Conservation (phyloP, 2,329 filamentous ascomycete species). For the Chlorencoelia australis region DNA sequence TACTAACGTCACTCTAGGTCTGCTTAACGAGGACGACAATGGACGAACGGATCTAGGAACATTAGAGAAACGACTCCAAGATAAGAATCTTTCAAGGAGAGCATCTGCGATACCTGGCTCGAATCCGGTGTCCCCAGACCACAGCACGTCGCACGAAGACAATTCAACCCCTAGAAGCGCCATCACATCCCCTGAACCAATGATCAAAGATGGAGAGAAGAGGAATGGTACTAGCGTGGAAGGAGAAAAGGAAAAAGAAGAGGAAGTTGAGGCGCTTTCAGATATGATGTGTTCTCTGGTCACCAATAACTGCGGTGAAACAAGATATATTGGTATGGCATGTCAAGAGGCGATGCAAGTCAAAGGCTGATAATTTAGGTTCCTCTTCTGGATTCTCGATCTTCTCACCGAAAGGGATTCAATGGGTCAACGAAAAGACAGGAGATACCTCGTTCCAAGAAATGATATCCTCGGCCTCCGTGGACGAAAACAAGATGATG, state of each 20-base stretch:
- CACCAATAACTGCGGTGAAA: conserved; percentile 90
- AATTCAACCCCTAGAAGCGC: conserved; percentile 34
- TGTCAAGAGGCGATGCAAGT: not conserved
- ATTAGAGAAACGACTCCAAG: conserved; percentile 65
- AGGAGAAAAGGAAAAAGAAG: conserved; percentile 39
- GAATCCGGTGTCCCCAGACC: conserved; percentile 26
- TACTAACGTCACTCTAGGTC: conserved; percentile 40
- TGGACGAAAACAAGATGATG: conserved; percentile 91
- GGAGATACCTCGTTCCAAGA: conserved; percentile 91
- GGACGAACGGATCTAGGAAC: conserved; percentile 81
- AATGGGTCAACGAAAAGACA: conserved; percentile 97
- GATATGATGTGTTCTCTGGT: conserved; percentile 99
- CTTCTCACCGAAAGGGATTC: conserved; percentile 94
- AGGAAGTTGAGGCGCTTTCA: conserved; percentile 77
- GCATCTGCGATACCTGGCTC: conserved; percentile 22
- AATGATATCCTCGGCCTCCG: conserved; percentile 86
- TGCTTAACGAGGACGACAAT: conserved; percentile 76
- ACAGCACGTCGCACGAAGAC: conserved; percentile 36
- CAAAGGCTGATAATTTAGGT: conserved; percentile 43
- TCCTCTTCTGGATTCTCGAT: conserved; percentile 98
- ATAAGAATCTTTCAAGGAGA: conserved; percentile 35
- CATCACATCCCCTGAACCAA: conserved; percentile 39
- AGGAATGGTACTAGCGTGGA: conserved; percentile 16
- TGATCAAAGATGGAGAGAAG: conserved; percentile 17
- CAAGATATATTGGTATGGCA: conserved; percentile 76